A percentile compares a stretch with the other conserved stretches of the same genome.
Evolutionary conservation across 169 alveolate genomes (phyloP).

Genomic region (Plasmodium fragile): DNA sequence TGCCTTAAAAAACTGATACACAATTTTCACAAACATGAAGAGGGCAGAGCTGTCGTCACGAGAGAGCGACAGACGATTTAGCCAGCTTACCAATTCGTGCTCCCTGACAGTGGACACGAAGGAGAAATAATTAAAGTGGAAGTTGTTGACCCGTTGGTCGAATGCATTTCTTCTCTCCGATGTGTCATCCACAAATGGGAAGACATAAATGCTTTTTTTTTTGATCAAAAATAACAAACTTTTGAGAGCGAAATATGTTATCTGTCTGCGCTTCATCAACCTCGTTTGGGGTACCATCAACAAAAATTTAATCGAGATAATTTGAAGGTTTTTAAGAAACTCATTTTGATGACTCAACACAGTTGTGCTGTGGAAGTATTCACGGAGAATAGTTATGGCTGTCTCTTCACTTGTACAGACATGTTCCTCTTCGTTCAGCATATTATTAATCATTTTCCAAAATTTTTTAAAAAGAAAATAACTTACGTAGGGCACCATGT

Average conservation of each 20-base stretch:
- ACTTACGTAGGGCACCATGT: slow-evolving; percentile 28
- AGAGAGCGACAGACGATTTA: neutral
- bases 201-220: slow-evolving; percentile 8
- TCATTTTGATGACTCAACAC: slow-evolving; percentile 13
- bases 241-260: slow-evolving; percentile 22
- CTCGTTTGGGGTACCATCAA: slow-evolving; percentile 18
- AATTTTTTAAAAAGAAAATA: slow-evolving; percentile 37
- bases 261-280: slow-evolving; percentile 14
- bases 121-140: slow-evolving; percentile 8
- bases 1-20: slow-evolving; percentile 32
- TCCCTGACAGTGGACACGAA: slow-evolving; percentile 23
- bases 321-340: slow-evolving; percentile 20
- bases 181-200: neutral
- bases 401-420: neutral
- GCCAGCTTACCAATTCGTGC: slow-evolving; percentile 13
- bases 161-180: neutral
- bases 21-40: slow-evolving; percentile 9
- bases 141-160: neutral
- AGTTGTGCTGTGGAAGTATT: slow-evolving; percentile 27
- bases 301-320: slow-evolving; percentile 18
- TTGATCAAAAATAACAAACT: slow-evolving; percentile 41
- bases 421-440: neutral
- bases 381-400: slow-evolving; percentile 7
- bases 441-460: slow-evolving; percentile 10
- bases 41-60: neutral